phyloP scores from a whole-genome alignment of 352 stramenopile genomes.

The Pseudoperonospora humuli region DNA sequence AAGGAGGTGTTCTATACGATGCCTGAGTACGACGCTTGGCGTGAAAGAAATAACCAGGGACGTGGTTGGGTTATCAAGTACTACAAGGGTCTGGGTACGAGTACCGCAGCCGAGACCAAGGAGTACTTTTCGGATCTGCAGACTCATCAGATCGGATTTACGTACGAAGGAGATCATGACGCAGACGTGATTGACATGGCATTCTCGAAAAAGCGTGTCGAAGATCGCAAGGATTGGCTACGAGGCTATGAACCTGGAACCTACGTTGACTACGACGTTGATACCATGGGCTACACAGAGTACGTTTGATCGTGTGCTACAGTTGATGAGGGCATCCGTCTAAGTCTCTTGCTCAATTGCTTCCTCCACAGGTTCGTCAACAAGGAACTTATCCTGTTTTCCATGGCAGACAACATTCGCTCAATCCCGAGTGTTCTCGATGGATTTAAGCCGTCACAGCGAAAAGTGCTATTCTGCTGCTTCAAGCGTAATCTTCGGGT shows the following conservation, averaged over 20 bases:
- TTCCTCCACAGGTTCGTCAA: constrained; percentile 88
- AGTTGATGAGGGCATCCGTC: background rate
- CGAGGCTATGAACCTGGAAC: constrained; percentile 76
- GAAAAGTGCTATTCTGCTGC: constrained; percentile 96
- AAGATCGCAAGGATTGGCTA: constrained; percentile 96
- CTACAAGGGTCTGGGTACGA: constrained; percentile 99
- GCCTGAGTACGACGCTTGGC: constrained; percentile 94
- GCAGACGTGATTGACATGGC: constrained; percentile 94
- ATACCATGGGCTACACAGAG: constrained; percentile 91
- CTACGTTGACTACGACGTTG: constrained; percentile 89
- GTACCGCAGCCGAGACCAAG: constrained; percentile 92
- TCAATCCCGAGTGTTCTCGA: constrained; percentile 94
- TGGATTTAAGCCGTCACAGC: constrained; percentile 97
- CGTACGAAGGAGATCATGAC: constrained; percentile 85
- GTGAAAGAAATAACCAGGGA: constrained; percentile 77
- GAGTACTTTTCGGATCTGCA: constrained; percentile 96
- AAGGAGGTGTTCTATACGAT: constrained; percentile 95
- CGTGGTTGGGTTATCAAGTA: constrained; percentile 97
- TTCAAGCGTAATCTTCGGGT: constrained; percentile 97
- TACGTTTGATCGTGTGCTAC: constrained; percentile 22
- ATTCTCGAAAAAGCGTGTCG: constrained; percentile 94
- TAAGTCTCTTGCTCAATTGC: constrained; percentile 5
- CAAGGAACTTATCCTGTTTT: constrained; percentile 98
- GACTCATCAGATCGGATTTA: constrained; percentile 91
- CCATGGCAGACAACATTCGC: constrained; percentile 95